Evolutionary conservation across 345 rosid genomes (phyloP), one percentile per base, ranked within the genome.

Genomic region (Ceriops tagal): DNA sequence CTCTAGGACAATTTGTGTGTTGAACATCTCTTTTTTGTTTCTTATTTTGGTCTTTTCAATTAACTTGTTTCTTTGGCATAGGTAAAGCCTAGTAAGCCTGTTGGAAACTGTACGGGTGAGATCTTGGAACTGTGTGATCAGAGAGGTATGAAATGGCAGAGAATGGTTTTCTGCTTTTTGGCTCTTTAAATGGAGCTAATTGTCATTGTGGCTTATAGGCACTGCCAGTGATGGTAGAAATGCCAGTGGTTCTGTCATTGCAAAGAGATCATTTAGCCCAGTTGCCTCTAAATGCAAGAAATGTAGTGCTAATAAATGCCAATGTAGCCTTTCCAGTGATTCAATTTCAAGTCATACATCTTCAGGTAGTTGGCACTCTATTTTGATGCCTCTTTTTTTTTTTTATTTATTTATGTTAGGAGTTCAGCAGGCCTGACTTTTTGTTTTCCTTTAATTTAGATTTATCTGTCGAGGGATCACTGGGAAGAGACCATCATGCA

Each of bases 81-180:
- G 91, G 84, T 77, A 7, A 78, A 81, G 69, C 67, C 55, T 73
- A 56, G 83, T 64, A 82, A 80, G 69, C 52, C 66, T 19, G 74
- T 62, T 15, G 79, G 67, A 57, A 75, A 65, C 24, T 67, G 67
- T 51, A 70, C 73, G 53, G 24, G 21, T 71, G 79, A 81, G 68
- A 53, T 65, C 2, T 15, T 66, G 1, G 79, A 58, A 21, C 76
- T 75, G 64, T 65, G 26, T 67, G 64, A 70, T 30, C 35, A 53
- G 21, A 87, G 84, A 93, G 97, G 98, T 93, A 87, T 74, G 80
- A 46, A 65, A 64, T 78, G 62, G 77, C 74, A 51, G 78, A 66
- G 65, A 77, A 53, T 39, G 60, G 28, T 77, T 43, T 81, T 83
- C 78, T 82, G 67, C 82, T 70, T 78, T 80, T 46, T 63, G 77